These are phyloP conservation scores for Naegleria lovaniensis DNA, from an alignment of 208 protist species.

Conservation along the genomic window DNA sequence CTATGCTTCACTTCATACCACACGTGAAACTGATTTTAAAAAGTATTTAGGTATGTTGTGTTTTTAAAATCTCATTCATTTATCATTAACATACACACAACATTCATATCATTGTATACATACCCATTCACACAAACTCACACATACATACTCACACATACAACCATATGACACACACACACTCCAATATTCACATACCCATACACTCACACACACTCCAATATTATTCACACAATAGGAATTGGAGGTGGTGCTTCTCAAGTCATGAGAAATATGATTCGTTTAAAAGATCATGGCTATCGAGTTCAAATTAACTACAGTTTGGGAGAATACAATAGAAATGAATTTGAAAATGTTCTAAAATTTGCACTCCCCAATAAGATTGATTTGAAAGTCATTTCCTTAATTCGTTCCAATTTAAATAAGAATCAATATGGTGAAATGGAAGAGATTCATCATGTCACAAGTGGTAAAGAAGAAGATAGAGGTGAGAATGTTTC, in stretches of 20 bases:
- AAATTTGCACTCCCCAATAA: slow-evolving; percentile 26
- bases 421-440: not conserved
- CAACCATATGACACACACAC: too few species aligned
- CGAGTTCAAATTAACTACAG: slow-evolving; percentile 33
- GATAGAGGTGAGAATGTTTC: too few species aligned
- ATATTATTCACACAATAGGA: not conserved
- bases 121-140: too few species aligned
- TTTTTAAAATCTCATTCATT: too few species aligned
- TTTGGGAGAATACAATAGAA: slow-evolving; percentile 33
- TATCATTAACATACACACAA: too few species aligned
- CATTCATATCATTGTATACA: too few species aligned
- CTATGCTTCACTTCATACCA: slow-evolving; percentile 30
- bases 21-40: not conserved
- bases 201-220: too few species aligned
- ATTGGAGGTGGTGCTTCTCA: not conserved
- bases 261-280: slow-evolving; percentile 33
- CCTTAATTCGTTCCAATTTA: slow-evolving; percentile 27
- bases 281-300: slow-evolving; percentile 28
- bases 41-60: slow-evolving; percentile 15
- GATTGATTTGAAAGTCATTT: slow-evolving; percentile 33
- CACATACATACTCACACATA: too few species aligned
- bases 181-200: too few species aligned
- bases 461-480: too few species aligned
- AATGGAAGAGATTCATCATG: too few species aligned
- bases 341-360: slow-evolving; percentile 25